Evolutionary conservation across 2,329 filamentous ascomycete species (phyloP), one percentile per base, ranked within the genome.

Genomic region (Alternaria postmessia): DNA sequence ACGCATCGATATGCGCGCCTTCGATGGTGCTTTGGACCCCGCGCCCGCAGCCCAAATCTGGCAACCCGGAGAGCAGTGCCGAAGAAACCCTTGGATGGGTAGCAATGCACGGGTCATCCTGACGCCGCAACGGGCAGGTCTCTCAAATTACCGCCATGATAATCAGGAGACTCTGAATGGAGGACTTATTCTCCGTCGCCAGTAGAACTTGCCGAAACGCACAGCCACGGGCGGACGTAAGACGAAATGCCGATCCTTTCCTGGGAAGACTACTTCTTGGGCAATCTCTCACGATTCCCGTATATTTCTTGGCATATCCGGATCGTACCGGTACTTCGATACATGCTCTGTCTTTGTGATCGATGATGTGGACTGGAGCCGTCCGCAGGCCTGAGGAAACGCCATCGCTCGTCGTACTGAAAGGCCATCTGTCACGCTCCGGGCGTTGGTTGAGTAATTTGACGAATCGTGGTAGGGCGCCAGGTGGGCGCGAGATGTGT

Each of bases 221-320:
- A 42, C 48, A 57, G 49, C 54, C 47, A 51, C 47, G 38, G 47
- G 28, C 55, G 39, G 39, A 30, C 48, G 47, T 61, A 47, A 52
- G 53, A 60, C 55, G 47, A 4, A 18, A 12, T 58, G 68, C 65
- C 61, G 68, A 72, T 69, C 69, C 30, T 69, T 58, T 55, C 68
- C 57, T 24, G 62, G 56, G 47, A 55, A 49, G 59, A 54, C 51
- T 32, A 42, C 36, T 47, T 18, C 46, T 24, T 14, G 41, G 47
- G 20, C 53, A 51, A 38, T 64, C 54, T 49, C 58, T 65, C 64
- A 59, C 61, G 64, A 69, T 68, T 62, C 53, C 58, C 66, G 43
- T 57, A 44, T 55, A 51, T 38, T 53, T 43, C 65, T 68, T 71
- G 66, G 69, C 64, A 53, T 54, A 22, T 52, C 48, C 44, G 59